A percentile compares a stretch with the other conserved stretches of the same genome.
Evolutionary conservation across 768 basidiomycete genomes (phyloP).

Genomic region (Sporobolomyces roseus): DNA sequence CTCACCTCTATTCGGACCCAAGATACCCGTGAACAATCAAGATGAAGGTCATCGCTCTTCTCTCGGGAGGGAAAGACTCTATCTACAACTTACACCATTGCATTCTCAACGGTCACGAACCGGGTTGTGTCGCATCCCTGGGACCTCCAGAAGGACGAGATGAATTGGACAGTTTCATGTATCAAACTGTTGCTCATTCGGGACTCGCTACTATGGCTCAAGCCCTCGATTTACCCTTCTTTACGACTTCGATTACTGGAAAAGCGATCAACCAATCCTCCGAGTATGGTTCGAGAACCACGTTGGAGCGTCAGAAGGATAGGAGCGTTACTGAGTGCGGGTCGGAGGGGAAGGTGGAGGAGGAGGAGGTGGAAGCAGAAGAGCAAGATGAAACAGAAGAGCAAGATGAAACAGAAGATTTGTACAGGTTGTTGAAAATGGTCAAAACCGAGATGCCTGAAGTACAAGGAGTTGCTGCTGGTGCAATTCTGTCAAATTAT

Average conservation of each 20-base stretch:
- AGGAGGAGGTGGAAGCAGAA: slow-evolving; percentile 48
- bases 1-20: too few relatives aligned
- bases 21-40: too few relatives aligned
- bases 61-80: slow-evolving; percentile 97
- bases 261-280: slow-evolving; percentile 70
- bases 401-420: slow-evolving; percentile 97
- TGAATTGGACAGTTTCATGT: slow-evolving; percentile 96
- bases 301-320: too few relatives aligned
- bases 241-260: slow-evolving; percentile 74
- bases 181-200: slow-evolving; percentile 98
- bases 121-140: slow-evolving; percentile 82
- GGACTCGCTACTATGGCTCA: slow-evolving; percentile 79
- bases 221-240: slow-evolving; percentile 81
- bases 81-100: slow-evolving; percentile 94
- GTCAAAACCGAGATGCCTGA: slow-evolving; percentile 78
- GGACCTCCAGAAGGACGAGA: slow-evolving; percentile 82
- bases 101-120: slow-evolving; percentile 73
- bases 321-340: too few relatives aligned
- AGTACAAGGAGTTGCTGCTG: slow-evolving; percentile 80
- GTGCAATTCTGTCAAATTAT: slow-evolving; percentile 95
- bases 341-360: background rate
- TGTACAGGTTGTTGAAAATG: slow-evolving; percentile 64
- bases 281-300: slow-evolving; percentile 67
- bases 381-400: slow-evolving; percentile 77
- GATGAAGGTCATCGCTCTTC: slow-evolving; percentile 92